A percentile compares a stretch with the other conserved stretches of the same genome.
Conservation (phyloP, 768 basidiomycete genomes). For the Rubroboletus satanas region DNA sequence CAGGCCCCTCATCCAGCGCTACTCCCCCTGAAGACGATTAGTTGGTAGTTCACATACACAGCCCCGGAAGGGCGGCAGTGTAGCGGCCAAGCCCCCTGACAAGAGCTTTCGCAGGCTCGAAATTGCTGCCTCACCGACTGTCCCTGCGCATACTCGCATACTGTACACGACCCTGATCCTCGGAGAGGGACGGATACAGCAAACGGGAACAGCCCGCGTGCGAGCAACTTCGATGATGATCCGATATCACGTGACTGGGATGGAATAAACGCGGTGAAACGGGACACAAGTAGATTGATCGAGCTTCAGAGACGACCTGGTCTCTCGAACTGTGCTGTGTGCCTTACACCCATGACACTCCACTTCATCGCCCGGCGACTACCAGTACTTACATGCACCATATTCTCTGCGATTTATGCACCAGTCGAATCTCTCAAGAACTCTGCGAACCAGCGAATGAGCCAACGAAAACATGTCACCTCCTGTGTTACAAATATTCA, state of each 20-base stretch:
- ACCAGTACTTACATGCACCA: neutral
- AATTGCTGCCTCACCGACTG: too few species aligned
- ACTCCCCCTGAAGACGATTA: too few species aligned
- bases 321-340: neutral
- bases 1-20: too few species aligned
- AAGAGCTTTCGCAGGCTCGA: too few species aligned
- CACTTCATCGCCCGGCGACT: neutral
- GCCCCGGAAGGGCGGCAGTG: too few species aligned
- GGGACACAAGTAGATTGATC: neutral
- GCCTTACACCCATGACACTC: neutral
- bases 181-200: too few species aligned
- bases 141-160: too few species aligned
- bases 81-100: too few species aligned
- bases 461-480: neutral
- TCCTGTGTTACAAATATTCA: neutral
- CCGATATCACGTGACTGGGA: neutral
- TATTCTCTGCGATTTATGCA: slow-evolving; percentile 1
- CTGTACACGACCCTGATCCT: too few species aligned
- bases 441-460: slow-evolving; percentile 5
- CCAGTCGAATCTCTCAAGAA: slow-evolving; percentile 26
- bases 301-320: neutral
- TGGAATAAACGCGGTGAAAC: neutral
- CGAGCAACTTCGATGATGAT: too few species aligned
- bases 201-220: too few species aligned
- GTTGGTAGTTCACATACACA: too few species aligned